A percentile compares a stretch with the other conserved stretches of the same genome.
Conservation (phyloP, 1,284 basidiomycete species). For the Cutaneotrichosporon mucoides region DNA sequence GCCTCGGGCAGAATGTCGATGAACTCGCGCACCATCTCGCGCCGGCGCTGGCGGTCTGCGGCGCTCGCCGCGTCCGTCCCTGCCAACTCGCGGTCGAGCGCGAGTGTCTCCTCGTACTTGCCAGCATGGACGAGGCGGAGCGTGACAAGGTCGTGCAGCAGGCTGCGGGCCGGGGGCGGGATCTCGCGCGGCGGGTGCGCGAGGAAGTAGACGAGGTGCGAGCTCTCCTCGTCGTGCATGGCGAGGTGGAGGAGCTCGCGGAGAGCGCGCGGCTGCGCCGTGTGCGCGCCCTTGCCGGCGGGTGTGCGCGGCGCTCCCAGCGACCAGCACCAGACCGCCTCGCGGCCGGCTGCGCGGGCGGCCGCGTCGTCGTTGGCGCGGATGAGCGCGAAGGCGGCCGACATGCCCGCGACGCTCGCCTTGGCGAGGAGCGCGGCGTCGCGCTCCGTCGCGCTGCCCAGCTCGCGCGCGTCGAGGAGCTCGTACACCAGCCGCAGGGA, state of each 20-base stretch:
- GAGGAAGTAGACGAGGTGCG: constrained; percentile 40
- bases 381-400: constrained; percentile 29
- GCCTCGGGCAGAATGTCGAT: constrained; percentile 59
- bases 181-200: constrained; percentile 52
- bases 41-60: constrained; percentile 52
- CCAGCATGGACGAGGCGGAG: constrained; percentile 72
- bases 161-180: constrained; percentile 54
- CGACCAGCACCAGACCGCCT: constrained; percentile 38
- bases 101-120: constrained; percentile 65
- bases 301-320: constrained; percentile 31
- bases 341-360: constrained; percentile 20
- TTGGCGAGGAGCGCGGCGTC: constrained; percentile 26
- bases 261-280: constrained; percentile 30
- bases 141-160: constrained; percentile 74
- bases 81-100: constrained; percentile 59
- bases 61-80: constrained; percentile 45
- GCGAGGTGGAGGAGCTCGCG: constrained; percentile 41
- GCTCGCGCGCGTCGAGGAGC: constrained; percentile 19
- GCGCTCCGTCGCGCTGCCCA: constrained; percentile 14
- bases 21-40: constrained; percentile 64
- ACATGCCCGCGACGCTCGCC: constrained; percentile 24
- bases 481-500: constrained; percentile 28
- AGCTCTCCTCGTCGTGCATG: constrained; percentile 36
- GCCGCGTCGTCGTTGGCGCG: constrained; percentile 13
- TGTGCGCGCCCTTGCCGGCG: constrained; percentile 25